Evolutionary conservation across 495 filamentous ascomycete genomes (phyloP).

Genomic region (Hyaloscypha hepaticicola): DNA sequence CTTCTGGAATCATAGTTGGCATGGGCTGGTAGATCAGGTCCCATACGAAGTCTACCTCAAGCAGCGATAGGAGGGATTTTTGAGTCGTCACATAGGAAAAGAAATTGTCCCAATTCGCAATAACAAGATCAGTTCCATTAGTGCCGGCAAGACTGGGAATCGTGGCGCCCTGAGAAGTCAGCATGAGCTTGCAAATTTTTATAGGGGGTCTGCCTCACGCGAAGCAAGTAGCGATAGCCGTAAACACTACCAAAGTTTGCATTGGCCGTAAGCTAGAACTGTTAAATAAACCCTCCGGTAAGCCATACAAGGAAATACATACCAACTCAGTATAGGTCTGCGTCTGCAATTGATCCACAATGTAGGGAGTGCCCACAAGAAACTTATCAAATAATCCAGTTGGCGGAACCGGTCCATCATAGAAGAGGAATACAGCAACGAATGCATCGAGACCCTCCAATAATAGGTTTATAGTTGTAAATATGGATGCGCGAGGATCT

Average conservation of each 20-base stretch:
- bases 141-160: conserved; percentile 9
- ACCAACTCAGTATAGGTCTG: conserved; percentile 10
- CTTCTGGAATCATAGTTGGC: conserved; percentile 2
- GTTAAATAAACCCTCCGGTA: neutral
- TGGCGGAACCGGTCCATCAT: conserved; percentile 57
- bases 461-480: conserved; percentile 53
- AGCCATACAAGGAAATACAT: neutral
- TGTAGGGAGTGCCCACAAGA: conserved; percentile 41
- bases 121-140: conserved; percentile 1
- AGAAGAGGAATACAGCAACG: conserved; percentile 64
- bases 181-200: neutral
- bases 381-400: conserved; percentile 56
- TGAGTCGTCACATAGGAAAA: neutral
- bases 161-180: conserved; percentile 7
- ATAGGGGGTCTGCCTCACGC: neutral
- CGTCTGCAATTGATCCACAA: neutral
- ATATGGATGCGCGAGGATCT: conserved; percentile 52
- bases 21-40: conserved; percentile 11
- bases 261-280: neutral
- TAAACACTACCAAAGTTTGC: conserved; percentile 1
- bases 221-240: conserved; percentile 10
- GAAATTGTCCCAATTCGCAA: neutral
- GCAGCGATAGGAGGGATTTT: neutral
- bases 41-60: neutral
- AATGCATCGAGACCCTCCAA: conserved; percentile 43